A percentile compares a stretch with the other conserved stretches of the same genome.
These are phyloP conservation scores for Lunularia cruciata DNA, from an alignment of 225 moss, liverwort and hornwort species.

Conservation along the genomic window DNA sequence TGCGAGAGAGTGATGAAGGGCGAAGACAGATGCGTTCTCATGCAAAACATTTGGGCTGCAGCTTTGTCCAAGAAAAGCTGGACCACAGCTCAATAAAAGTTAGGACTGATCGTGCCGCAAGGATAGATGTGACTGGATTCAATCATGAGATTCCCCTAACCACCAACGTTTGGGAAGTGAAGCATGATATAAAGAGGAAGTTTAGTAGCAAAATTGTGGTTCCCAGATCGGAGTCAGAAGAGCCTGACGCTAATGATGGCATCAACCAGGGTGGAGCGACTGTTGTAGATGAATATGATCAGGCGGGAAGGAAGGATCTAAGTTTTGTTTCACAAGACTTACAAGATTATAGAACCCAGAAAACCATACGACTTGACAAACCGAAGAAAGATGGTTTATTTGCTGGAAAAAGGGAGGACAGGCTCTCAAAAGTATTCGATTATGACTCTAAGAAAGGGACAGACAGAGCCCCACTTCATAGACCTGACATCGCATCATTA, in stretches of 20 bases:
- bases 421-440: no score
- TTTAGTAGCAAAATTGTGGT: slow-evolving; percentile 27
- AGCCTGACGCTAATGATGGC: neutral
- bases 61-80: neutral
- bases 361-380: neutral
- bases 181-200: slow-evolving; percentile 6
- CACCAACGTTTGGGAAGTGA: neutral
- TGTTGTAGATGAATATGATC: neutral
- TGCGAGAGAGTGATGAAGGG: neutral
- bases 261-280: neutral
- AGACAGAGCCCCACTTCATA: neutral
- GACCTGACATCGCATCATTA: neutral
- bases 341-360: neutral
- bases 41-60: neutral
- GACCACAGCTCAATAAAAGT: neutral
- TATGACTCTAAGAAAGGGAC: neutral
- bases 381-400: neutral
- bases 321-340: neutral
- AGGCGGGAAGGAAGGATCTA: neutral
- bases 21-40: neutral
- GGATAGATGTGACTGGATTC: neutral
- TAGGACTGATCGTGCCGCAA: neutral
- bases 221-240: neutral
- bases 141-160: neutral
- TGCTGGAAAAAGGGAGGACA: neutral